Evolutionary conservation across 495 filamentous ascomycete species (phyloP), one percentile per base, ranked within the genome.

Genomic region (Apodospora peruviana): DNA sequence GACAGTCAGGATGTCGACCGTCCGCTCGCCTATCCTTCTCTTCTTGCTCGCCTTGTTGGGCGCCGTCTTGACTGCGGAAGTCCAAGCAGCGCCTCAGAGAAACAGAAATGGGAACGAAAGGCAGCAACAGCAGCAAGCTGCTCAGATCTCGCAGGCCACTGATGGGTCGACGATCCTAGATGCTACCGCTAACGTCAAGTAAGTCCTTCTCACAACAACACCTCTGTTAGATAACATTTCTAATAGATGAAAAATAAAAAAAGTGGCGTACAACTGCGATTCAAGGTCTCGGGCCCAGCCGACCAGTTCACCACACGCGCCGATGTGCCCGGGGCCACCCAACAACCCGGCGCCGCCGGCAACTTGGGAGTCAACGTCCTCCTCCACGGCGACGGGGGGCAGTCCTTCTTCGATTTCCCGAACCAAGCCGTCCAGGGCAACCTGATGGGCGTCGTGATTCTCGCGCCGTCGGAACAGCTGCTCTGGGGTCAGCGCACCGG

Each of bases 371-470:
- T 73, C 4, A 75, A 76, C 58, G 64, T 77, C 43, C 70, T 77
- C 20, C 62, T 77, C 2, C 74, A 77, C 62, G 73, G 74, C 46
- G 73, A 77, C 57, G 74, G 74, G 51, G 74, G 74, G n/a, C 72
- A 75, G 57, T 74, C 72, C n/a, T 77, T 77, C 67, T 73, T 75
- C 65, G 71, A 76, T 59, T 75, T 77, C 62, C 74, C 73, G 20
- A 77, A 77, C 53, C 74, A 77, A 53, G 69, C 64, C 1, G 72
- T 74, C 14, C 68, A 71, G 44, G 53, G 57, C 52, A 65, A 64
- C 29, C 60, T 75, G 18, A 67, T 71, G 48, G 74, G 74, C 40
- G 73, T 75, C 16, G 73, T 62, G 18, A 59, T 76, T 39, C 61
- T 76, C 14, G 74, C 74, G 5, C 74, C 74, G 1, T 59, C 57